phyloP scores from a whole-genome alignment of 306 rosid species.

The Lathyrus tuberosus region DNA sequence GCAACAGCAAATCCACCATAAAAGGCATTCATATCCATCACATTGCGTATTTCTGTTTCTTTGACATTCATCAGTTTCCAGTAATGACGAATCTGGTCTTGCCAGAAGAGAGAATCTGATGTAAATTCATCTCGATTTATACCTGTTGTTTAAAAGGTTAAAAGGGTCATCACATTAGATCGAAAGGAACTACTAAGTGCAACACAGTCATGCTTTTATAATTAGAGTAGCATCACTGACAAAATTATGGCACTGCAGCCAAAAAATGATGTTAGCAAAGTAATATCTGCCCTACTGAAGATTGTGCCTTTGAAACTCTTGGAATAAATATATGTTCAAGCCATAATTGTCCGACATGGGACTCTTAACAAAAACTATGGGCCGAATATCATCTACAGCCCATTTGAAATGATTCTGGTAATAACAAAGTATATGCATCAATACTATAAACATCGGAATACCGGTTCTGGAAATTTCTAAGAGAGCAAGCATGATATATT shows the following conservation, averaged over 20 bases:
- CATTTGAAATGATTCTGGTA: slow-evolving; percentile 14
- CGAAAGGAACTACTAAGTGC: slow-evolving; percentile 26
- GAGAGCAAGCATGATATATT: not conserved
- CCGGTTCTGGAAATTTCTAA: slow-evolving; percentile 10
- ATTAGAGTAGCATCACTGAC: slow-evolving; percentile 8
- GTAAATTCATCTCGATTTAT: slow-evolving; percentile 63
- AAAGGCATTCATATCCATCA: slow-evolving; percentile 92
- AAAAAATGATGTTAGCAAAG: slow-evolving; percentile 11
- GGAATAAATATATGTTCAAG: no score
- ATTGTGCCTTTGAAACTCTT: not conserved
- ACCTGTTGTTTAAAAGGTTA: slow-evolving; percentile 51
- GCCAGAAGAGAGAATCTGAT: slow-evolving; percentile 68
- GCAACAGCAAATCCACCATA: slow-evolving; percentile 86
- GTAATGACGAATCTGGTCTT: slow-evolving; percentile 69
- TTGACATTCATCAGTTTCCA: slow-evolving; percentile 72
- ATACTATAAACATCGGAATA: slow-evolving; percentile 19
- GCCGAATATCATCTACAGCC: slow-evolving; percentile 12
- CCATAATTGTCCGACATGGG: no score
- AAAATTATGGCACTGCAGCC: slow-evolving; percentile 16
- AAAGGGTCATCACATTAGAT: slow-evolving; percentile 34
- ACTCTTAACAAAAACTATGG: not conserved
- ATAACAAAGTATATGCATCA: slow-evolving; percentile 34
- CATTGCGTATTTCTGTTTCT: slow-evolving; percentile 70
- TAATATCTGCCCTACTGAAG: slow-evolving; percentile 6
- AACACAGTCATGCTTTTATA: not conserved